Evolutionary conservation across 2,329 filamentous ascomycete species (phyloP).

Genomic region (Colletotrichum liaoningense): DNA sequence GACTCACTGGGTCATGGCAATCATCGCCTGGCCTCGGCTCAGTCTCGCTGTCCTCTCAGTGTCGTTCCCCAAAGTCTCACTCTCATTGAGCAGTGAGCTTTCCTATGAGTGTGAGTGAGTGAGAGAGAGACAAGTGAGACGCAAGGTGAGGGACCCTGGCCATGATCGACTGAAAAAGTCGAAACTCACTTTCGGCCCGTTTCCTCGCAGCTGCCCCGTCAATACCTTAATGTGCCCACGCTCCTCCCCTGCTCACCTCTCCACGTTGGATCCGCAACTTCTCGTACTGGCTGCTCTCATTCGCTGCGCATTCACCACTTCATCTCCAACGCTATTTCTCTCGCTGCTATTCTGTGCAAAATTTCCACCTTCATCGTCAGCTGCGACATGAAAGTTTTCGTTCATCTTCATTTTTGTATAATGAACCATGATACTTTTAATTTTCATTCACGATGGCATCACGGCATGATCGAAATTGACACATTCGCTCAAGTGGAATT

Average conservation of each 20-base stretch:
- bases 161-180: conserved; percentile 14
- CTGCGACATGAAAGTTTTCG: neutral
- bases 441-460: neutral
- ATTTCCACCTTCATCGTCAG: conserved; percentile 10
- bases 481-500: neutral
- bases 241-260: neutral
- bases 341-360: neutral
- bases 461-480: neutral
- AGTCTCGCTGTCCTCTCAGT: neutral
- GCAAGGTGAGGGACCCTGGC: neutral
- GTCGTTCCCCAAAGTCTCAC: neutral
- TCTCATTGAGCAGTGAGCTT: neutral
- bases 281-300: conserved; percentile 1
- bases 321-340: conserved; percentile 21
- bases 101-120: no score
- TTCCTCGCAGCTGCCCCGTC: conserved; percentile 4
- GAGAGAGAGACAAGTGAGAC: no score
- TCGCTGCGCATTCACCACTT: neutral
- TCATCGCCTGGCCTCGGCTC: conserved; percentile 1
- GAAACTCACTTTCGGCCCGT: conserved; percentile 32
- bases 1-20: neutral
- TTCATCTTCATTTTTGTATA: neutral
- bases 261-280: neutral
- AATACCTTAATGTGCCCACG: neutral
- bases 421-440: no score